Evolutionary conservation across 345 rosid genomes (phyloP).

Genomic region (Trapa incisa): DNA sequence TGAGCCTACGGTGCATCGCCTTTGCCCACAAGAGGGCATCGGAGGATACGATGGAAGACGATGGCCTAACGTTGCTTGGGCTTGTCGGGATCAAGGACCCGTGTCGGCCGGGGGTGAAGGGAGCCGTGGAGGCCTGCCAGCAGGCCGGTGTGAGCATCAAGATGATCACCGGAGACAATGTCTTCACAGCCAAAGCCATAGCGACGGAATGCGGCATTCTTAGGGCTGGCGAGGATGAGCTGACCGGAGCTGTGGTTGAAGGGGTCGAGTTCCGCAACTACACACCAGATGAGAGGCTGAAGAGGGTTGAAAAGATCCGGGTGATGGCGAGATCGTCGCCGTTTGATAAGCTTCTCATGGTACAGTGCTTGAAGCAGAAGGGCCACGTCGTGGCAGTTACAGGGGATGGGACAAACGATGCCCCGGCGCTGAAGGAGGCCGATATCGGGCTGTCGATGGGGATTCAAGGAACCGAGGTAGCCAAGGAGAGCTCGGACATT

Average conservation of each 20-base stretch:
- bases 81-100: conserved; percentile 69
- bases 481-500: conserved; percentile 73
- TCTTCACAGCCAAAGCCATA: conserved; percentile 70
- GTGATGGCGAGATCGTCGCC: conserved; percentile 87
- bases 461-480: conserved; percentile 66
- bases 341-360: conserved; percentile 64
- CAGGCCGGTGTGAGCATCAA: conserved; percentile 58
- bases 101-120: conserved; percentile 46
- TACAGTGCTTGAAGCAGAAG: conserved; percentile 51
- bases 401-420: conserved; percentile 68
- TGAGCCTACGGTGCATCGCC: conserved; percentile 61
- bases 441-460: conserved; percentile 76
- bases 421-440: conserved; percentile 66
- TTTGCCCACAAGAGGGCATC: conserved; percentile 39
- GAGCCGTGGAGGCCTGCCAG: conserved; percentile 54
- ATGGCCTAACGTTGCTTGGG: conserved; percentile 37
- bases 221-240: conserved; percentile 17
- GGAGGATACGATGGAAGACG: conserved; percentile 28
- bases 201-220: conserved; percentile 69
- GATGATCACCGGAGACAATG: conserved; percentile 74
- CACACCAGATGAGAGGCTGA: conserved; percentile 26
- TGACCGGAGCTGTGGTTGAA: conserved; percentile 34
- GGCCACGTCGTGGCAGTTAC: conserved; percentile 76
- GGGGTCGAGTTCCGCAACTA: conserved; percentile 48
- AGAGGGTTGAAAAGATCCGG: conserved; percentile 37